A percentile compares a stretch with the other conserved stretches of the same genome.
Evolutionary conservation across 2,329 filamentous ascomycete species (phyloP).

Genomic region (Spiromastix sp.): DNA sequence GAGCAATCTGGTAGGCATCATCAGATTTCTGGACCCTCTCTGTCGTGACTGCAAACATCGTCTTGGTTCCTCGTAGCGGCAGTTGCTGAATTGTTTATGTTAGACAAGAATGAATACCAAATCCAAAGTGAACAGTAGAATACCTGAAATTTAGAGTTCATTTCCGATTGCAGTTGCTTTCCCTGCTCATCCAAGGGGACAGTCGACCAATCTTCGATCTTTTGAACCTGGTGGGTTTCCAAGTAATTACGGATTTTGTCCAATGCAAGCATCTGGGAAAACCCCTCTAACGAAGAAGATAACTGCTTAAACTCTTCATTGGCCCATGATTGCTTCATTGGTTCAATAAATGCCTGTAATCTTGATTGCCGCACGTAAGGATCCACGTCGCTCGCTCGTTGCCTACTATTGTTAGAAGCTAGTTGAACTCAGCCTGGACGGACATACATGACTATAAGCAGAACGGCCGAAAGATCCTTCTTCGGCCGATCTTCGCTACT

Average conservation of each 20-base stretch:
- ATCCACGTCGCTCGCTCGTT: conserved; percentile 70
- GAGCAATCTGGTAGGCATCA: conserved; percentile 62
- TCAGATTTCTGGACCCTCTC: conserved; percentile 73
- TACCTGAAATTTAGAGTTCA: conserved; percentile 65
- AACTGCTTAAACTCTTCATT: conserved; percentile 56
- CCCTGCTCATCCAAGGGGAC: conserved; percentile 70
- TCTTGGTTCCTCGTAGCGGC: conserved; percentile 79
- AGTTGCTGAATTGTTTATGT: conserved; percentile 42
- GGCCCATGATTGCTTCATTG: conserved; percentile 72
- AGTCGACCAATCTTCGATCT: conserved; percentile 72
- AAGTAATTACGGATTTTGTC: conserved; percentile 75
- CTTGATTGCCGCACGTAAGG: conserved; percentile 59
- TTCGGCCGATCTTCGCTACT: conserved; percentile 71
- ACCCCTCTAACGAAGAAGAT: conserved; percentile 64
- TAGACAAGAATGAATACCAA: not conserved
- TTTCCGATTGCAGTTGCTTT: conserved; percentile 62
- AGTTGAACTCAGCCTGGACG: conserved; percentile 1
- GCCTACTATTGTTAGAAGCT: conserved; percentile 41
- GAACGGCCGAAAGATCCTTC: conserved; percentile 76
- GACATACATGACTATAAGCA: conserved; percentile 78
- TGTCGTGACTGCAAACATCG: conserved; percentile 82
- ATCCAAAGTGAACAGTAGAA: conserved; percentile 3
- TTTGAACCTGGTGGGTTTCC: conserved; percentile 59
- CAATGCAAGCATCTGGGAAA: conserved; percentile 69
- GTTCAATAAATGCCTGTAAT: conserved; percentile 67